Evolutionary conservation across 345 rosid species (phyloP).

Genomic region (Arabidopsis thaliana): TAIR10.1 NC_003074.8:18505001-18505500

Average conservation of each 20-base stretch:
- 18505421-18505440: no score
- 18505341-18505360: background rate
- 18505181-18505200: background rate
- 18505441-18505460: no score
- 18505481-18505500: background rate
- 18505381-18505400: no score
- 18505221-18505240: no score
- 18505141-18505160: background rate
- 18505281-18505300: no score
- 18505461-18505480: no score
- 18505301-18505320: background rate
- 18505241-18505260: no score
- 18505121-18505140: background rate
- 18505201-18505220: no score
- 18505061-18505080: no score
- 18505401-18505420: background rate
- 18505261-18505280: no score
- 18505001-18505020: background rate
- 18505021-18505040: constrained; percentile 12
- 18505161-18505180: background rate
- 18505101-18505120: background rate
- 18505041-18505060: background rate
- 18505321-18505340: background rate
- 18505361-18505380: no score
- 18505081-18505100: background rate